Base-by-base conservation (phyloP, 2,329 filamentous ascomycete genomes). In the Pseudogymnoascus sp. region DNA sequence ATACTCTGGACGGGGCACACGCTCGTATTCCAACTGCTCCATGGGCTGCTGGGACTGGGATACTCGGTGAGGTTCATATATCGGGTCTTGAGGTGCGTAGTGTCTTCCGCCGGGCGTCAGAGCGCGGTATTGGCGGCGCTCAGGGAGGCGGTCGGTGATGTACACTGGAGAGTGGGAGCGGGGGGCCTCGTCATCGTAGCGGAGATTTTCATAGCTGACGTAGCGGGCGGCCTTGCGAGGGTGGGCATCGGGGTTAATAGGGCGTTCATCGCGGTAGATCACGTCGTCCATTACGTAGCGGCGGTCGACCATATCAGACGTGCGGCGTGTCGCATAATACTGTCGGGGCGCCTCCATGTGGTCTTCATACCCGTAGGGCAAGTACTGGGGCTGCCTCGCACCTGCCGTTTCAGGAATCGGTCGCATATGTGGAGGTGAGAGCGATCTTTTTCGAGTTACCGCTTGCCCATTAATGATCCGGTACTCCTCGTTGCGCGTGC, bases 161-260 rank as follows among this genome's bases (percentile, higher is more conserved):
- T 73, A 74, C 63, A 70, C 67, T 61, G 74, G 73, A 40, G 75
- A 75, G 59, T 69, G 70, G 14, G 74, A 74, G 65, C 71, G 73
- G 12, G 68, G 67, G 59, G 63, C 65, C 10, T 63, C 62, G 5
- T 35, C 50, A 10, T 56, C 50, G 16, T 56, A 56, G 60, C 70
- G 70, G 42, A 72, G 72, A 63, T 68, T 68, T 64, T 70, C 67
- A n/a, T 70, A 67, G 66, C 72, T 68, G 61, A 72, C 70, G 63
- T 73, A 74, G 25, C 72, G 63, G 62, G 71, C 70, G 66, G 70
- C 73, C 66, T 72, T 70, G 61, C 70, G 71, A 11, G 71, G 70
- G 11, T 56, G 50, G 11, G 50, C 25, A 10, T 56, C 50, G 28
- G 28, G 50, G n/a, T 56, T 21, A 33, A 70, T 69, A 37, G 68